phyloP scores from a whole-genome alignment of 306 rosid genomes.

The Sindora glabra region DNA sequence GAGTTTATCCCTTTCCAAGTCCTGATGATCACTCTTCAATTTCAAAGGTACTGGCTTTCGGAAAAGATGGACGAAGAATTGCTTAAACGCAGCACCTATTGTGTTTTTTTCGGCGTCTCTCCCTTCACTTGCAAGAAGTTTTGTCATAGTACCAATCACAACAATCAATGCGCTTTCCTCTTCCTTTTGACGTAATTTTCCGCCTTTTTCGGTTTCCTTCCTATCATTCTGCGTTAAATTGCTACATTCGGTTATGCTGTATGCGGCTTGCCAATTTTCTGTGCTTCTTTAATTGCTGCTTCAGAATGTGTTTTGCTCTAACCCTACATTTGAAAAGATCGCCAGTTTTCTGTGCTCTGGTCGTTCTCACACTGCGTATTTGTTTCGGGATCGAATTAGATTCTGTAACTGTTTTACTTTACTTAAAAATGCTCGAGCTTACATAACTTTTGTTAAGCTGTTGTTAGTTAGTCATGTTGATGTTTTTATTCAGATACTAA shows the following conservation, averaged over 20 bases:
- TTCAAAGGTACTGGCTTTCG: not conserved
- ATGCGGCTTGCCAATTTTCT: not conserved
- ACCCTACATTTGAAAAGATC: conserved; percentile 26
- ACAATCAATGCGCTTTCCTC: not conserved
- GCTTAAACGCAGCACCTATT: conserved; percentile 62
- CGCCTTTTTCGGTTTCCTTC: not conserved
- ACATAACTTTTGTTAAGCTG: not conserved
- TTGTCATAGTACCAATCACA: not conserved
- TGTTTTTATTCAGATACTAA: not conserved
- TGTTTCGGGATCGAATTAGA: not conserved
- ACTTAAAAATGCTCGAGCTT: conserved; percentile 1
- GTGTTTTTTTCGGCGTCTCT: conserved; percentile 81
- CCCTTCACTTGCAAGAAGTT: conserved; percentile 97
- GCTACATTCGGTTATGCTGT: not conserved
- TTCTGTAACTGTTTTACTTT: not conserved
- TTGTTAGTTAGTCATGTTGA: not conserved
- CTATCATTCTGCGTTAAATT: not conserved
- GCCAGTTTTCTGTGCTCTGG: conserved; percentile 2
- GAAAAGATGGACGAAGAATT: conserved; percentile 63
- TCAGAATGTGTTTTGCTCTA: not conserved
- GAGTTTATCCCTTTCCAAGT: too few species aligned
- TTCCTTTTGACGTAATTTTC: not conserved
- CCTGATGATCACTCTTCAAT: not conserved
- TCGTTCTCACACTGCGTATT: not conserved
- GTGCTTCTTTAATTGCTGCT: not conserved